Evolutionary conservation across 352 stramenopile species (phyloP), one percentile per base, ranked within the genome.

Genomic region (Phytophthora podocarpi): DNA sequence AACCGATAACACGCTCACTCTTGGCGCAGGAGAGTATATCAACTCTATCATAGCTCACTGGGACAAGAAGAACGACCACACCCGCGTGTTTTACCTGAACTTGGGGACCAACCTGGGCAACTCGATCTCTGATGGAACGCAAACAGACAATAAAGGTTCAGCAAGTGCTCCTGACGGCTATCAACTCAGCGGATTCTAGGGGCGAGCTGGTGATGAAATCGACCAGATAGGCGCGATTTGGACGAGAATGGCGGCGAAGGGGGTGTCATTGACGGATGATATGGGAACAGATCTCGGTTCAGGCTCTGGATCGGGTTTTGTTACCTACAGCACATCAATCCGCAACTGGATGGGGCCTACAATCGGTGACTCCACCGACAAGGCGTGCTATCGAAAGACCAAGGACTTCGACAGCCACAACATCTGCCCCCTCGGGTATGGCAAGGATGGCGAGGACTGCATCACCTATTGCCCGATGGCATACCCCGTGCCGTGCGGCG

Each of bases 51-150:
- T 85, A 48, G 20, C 62, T 21, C 78, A 87, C 48, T 72, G 61
- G 71, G 78, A 18, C 13, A 72, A 82, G 71, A 70, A 84, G 20
- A 46, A 59, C 26, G 30, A 55, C 3, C 54, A 59, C 30, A 85
- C 75, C 9, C 67, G 65, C 13, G 64, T 84, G 12, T 85, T 81
- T 49, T 85, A 75, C 43, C 43, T 84, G 10, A 76, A 65, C 18
- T 70, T 74, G 3, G 69, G 51, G 4, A 88, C 78, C 1, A 85
- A 51, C 37, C 43, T 47, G 0, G 68, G 66, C 7, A 67, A 77
- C 3, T 67, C 59, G 5, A 42, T 85, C 1, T 45, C 55, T 1
- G 53, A 31, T 18, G 78, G 74, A 42, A 64, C 59, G 4, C 72
- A 59, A 28, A 73, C 64, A 1, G 46, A 59, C 1, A 58, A 51